Conservation (phyloP, 805 yeast genomes). For the Teunomyces cretensis region DNA sequence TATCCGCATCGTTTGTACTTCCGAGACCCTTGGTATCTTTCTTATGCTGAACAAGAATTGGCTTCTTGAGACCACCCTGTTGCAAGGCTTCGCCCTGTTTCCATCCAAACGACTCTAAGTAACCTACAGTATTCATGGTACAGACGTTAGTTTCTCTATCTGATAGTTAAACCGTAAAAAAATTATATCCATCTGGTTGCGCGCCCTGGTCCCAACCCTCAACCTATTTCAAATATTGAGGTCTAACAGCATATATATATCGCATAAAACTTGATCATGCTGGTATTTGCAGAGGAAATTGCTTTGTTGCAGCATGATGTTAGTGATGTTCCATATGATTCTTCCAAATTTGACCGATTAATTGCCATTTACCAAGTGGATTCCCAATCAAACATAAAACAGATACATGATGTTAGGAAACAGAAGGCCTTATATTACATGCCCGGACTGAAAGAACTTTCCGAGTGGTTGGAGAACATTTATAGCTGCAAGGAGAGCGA, state of each 20-base stretch:
- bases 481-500: conserved; percentile 9
- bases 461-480: conserved; percentile 21
- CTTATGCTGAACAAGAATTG: conserved; percentile 87
- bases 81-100: conserved; percentile 82
- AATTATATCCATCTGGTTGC: conserved; percentile 2
- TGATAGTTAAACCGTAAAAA: background rate
- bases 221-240: background rate
- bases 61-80: conserved; percentile 77
- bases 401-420: background rate
- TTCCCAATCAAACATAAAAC: background rate
- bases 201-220: background rate
- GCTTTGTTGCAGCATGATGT: background rate
- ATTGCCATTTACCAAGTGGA: background rate
- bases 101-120: conserved; percentile 86
- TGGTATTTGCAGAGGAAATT: conserved; percentile 1
- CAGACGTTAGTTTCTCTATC: background rate
- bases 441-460: conserved; percentile 10
- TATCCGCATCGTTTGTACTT: conserved; percentile 71
- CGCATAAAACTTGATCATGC: background rate
- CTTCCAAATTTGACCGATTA: background rate
- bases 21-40: conserved; percentile 91
- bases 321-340: background rate
- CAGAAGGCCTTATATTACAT: conserved; percentile 8
- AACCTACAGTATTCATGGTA: conserved; percentile 71
- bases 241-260: background rate